Evolutionary conservation across 129 eudicot species (phyloP), one percentile per base, ranked within the genome.

Genomic region (Dittrichia graveolens): DNA sequence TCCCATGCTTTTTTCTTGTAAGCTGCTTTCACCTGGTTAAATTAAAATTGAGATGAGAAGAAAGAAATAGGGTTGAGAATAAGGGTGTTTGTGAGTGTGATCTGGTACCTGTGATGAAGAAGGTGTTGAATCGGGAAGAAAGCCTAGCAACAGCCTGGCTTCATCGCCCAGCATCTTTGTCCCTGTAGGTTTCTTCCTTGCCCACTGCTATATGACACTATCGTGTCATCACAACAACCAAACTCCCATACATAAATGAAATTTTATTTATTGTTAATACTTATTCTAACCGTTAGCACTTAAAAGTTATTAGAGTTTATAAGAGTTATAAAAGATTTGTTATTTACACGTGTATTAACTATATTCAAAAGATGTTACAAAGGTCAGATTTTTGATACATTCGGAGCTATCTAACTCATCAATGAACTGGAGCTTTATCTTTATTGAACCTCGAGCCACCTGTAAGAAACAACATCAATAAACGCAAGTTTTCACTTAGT

Each of bases 1-100:
- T 86, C 96, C 92, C 83, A 91, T 13, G 82, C 97, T 60, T 80
- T 84, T 74, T 67, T 88, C 79, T 81, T 91, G 83, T 88, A 91
- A 18, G 97, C 97, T 71, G 79, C 87, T 84, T 91, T 91, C 42
- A 91, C 91, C 97, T 91, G 69, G 24, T 64, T 7, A 45, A 50
- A 3, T 31, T 3, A 46, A 71, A 13, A 24, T 3, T 0, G 60
- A 42, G 2, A 67, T 7, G 38, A 34, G 3, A 19, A 38, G 5
- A 11, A 19, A 5, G 31, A 15, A 12, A 34, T 31, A 5, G 41
- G 39, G 39, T 52, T 5, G 43, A n/a, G 39, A 44, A 70, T 5
- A 40, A 40, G 14, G 13, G 10, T 47, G 76, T 59, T 11, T 9
- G 10, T 72, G 52, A 12, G 40, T n/a, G 43, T 5, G 13, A 31